Evolutionary conservation across 495 filamentous ascomycete species (phyloP), one percentile per base, ranked within the genome.

Genomic region (Xylaria flabelliformis): DNA sequence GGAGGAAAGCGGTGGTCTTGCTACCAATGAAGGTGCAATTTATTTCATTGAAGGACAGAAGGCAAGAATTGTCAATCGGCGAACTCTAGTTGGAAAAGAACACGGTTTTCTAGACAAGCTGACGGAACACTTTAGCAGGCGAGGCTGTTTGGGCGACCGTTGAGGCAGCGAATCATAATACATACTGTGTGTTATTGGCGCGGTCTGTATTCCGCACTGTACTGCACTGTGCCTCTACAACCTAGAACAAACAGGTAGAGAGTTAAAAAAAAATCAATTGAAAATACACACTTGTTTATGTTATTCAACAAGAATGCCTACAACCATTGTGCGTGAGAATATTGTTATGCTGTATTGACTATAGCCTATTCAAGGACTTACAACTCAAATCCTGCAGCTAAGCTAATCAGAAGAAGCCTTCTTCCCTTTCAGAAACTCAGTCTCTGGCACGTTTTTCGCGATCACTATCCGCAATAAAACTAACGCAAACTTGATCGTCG

Each of bases 141-240:
- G 65, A 67, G 65, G 65, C 65, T 67, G 21, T 44, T 63, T 44
- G n/a, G 34, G 21, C 36, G 13, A 21, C 10, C 17, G 15, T 24
- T 64, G 61, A 42, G 39, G 61, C 39, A 44, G 61, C 61, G 61
- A 64, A 64, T 64, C 61, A 64, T 26, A 64, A 44, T 8, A 44
- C 9, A 29, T 29, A 44, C 61, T 29, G 39, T 44, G 39, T 44
- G 36, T 64, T 12, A 13, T 64, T 44, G 21, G 61, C 21, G 39
- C 10, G 61, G 32, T 8, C 9, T 7, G 19, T 36, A n/a, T n/a
- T 61, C 3, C 39, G 19, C 58, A 61, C 58, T 61, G 58, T 61
- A 9, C 0, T 4, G 26, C 53, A 56, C 53, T 56, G 53, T 56
- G 26, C 1, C 26, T 12, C 53, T 32, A 2, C 5, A 56, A 56